Conservation (phyloP, 192 early-diverging fungal genomes). For the Dispira simplex region DNA sequence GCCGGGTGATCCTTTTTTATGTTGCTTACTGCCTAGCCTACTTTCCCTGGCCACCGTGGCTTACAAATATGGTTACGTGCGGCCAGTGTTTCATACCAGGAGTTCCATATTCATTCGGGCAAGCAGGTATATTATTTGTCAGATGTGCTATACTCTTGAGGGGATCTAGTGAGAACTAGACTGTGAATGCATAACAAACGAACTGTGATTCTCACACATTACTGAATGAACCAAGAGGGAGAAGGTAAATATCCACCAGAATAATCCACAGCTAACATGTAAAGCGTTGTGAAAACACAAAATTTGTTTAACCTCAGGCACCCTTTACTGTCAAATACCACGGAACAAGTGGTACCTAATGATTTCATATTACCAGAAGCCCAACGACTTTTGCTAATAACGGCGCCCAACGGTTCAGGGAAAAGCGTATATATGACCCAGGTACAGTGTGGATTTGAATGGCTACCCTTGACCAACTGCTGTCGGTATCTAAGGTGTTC, state of each 20-base stretch:
- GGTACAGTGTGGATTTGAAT: not conserved
- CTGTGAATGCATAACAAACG: not conserved
- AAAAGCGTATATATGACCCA: constrained; percentile 5
- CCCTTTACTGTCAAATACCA: not conserved
- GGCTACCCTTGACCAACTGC: not conserved
- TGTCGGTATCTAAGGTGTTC: not conserved
- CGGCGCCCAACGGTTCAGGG: constrained; percentile 2
- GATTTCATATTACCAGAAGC: not conserved
- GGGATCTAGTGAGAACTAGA: no score
- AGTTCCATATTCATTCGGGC: no score
- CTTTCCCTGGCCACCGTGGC: not conserved
- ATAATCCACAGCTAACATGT: not conserved
- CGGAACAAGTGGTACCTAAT: not conserved
- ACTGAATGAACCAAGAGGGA: not conserved
- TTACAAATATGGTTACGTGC: no score
- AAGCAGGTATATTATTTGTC: no score
- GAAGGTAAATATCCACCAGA: not conserved
- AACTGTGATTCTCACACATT: not conserved
- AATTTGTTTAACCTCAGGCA: not conserved
- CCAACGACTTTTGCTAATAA: not conserved
- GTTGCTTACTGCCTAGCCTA: not conserved
- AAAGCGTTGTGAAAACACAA: not conserved
- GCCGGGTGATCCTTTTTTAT: not conserved
- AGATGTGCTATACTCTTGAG: no score
- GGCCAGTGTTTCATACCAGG: no score